Base-by-base conservation (phyloP, 345 rosid species). In the Atalantia buxifolia region DNA sequence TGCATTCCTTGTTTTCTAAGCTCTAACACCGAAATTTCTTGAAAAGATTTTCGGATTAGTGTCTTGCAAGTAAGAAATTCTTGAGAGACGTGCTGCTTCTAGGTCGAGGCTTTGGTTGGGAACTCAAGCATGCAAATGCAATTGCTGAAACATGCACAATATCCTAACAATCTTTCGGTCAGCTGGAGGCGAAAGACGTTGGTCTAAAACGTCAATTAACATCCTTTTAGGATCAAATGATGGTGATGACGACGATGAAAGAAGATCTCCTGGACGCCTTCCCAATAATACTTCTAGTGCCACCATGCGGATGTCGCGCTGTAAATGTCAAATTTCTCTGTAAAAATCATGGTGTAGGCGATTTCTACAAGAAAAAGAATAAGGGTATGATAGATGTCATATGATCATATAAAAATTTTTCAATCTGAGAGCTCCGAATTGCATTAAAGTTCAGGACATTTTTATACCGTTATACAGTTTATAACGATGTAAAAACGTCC, bases 51-150 rank as follows among this genome's bases (percentile, higher is more conserved):
- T 14, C 5, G 19, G 5, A 14, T 48, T 48, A 16, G 19, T 48
- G 55, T 14, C 19, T 48, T 48, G 55, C 55, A 16, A 14, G 19
- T 16, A 1, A 81, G 30, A 55, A 81, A 66, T 4, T 74, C 73
- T 45, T 71, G 61, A 7, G 77, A 79, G 19, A 84, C 69, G 0
- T 6, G 22, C 33, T 79, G 56, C 76, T 81, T 0, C 77, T 35
- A 12, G 81, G 87, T 6, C 75, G 68, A 10, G 19, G 50, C 40
- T 69, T 68, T 0, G 81, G 79, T 16, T 69, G 40, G 0, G 68
- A 6, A 0, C 45, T 48, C 59, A 82, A 76, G 72, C 84, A 83
- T 12, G 84, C 81, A 2, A 83, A 40, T 0, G 84, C 81, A 0
- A 73, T 2, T 7, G 5, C 6, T 18, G 66, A 19, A 7, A 38